A percentile compares a stretch with the other conserved stretches of the same genome.
phyloP scores from a whole-genome alignment of 73 alveolate species.

The Uronychia binucleata region DNA sequence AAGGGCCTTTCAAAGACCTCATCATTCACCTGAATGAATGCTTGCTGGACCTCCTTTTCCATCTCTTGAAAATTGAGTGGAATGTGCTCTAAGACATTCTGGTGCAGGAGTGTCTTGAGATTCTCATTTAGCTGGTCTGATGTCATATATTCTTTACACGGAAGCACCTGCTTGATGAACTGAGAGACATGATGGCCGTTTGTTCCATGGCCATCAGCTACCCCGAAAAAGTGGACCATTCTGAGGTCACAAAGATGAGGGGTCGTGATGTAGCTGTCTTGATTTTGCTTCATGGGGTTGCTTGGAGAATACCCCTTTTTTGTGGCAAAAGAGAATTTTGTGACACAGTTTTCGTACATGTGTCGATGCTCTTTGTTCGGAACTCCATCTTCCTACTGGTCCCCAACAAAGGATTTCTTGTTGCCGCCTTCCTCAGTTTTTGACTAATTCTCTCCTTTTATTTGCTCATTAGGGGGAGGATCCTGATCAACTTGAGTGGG shows the following conservation, averaged over 20 bases:
- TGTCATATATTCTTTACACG: conserved; percentile 4
- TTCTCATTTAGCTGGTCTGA: background rate
- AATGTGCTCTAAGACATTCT: no score
- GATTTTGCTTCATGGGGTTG: conserved; percentile 78
- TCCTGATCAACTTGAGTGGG: no score
- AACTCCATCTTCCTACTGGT: no score
- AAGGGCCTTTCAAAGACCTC: conserved; percentile 18
- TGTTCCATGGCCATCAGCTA: conserved; percentile 93
- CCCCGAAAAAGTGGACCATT: conserved; percentile 82
- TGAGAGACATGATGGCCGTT: conserved; percentile 67
- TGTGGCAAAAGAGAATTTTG: conserved; percentile 67
- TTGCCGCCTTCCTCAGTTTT: no score
- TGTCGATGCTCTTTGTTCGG: no score
- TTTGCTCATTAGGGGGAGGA: no score
- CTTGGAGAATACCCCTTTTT: conserved; percentile 77
- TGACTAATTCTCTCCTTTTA: no score
- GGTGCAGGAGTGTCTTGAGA: background rate
- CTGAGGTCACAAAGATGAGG: conserved; percentile 74
- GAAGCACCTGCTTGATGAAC: conserved; percentile 60
- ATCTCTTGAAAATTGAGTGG: background rate
- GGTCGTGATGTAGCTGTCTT: conserved; percentile 86
- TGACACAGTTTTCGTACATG: conserved; percentile 40
- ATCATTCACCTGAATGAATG: conserved; percentile 19
- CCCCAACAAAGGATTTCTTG: no score
- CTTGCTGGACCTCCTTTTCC: background rate